Conservation (phyloP, 2,329 filamentous ascomycete genomes). For the Cryphonectria japonica region DNA sequence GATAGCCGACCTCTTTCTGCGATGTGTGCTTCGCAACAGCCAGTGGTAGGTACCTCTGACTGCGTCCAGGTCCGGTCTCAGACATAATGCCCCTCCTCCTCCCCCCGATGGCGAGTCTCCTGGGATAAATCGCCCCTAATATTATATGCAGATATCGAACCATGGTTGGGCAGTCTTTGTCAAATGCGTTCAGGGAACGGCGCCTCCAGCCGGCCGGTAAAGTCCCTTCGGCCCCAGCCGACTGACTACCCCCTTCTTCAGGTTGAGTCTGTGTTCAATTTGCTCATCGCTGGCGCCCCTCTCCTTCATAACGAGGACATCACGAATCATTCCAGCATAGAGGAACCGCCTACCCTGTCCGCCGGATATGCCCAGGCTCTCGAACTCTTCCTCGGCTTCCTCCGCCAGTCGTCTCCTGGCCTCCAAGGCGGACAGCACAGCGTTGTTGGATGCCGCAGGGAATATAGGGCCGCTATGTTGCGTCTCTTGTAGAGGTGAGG, state of each 20-base stretch:
- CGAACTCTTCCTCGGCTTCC: slow-evolving; percentile 49
- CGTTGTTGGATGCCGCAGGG: slow-evolving; percentile 43
- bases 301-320: slow-evolving; percentile 50
- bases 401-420: slow-evolving; percentile 50
- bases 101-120: neutral
- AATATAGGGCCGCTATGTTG: slow-evolving; percentile 33
- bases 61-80: neutral
- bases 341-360: slow-evolving; percentile 49
- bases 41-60: neutral
- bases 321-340: slow-evolving; percentile 51
- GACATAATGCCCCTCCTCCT: neutral
- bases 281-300: slow-evolving; percentile 43
- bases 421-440: slow-evolving; percentile 54
- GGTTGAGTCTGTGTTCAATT: slow-evolving; percentile 51
- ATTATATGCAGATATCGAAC: neutral
- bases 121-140: neutral
- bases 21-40: neutral
- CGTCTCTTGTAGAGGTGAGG: slow-evolving; percentile 18
- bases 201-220: slow-evolving; percentile 42
- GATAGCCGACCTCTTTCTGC: neutral
- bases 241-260: slow-evolving; percentile 50
- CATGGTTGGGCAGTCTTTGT: neutral
- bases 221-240: slow-evolving; percentile 48
- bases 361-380: slow-evolving; percentile 42
- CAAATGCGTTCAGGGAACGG: slow-evolving; percentile 7